Evolutionary conservation across 495 filamentous ascomycete species (phyloP).

Genomic region (Lepidopterella palustris): DNA sequence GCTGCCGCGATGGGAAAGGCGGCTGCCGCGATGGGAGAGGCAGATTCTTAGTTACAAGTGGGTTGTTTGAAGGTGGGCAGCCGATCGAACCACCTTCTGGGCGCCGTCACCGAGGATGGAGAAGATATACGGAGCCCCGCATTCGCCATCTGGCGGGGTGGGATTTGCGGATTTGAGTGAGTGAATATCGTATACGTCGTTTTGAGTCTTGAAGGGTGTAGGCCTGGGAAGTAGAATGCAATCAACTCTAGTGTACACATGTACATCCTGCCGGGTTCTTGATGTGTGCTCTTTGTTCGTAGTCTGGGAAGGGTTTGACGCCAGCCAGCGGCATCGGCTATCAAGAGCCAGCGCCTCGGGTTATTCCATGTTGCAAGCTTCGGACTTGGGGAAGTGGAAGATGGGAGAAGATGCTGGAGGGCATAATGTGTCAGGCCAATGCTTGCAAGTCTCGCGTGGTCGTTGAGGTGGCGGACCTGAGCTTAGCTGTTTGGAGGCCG

Average conservation of each 20-base stretch:
- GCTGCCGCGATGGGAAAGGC: not conserved
- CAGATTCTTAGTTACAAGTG: no score
- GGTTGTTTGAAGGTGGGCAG: no score
- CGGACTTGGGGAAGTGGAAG: not conserved
- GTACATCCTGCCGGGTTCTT: not conserved
- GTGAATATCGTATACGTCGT: not conserved
- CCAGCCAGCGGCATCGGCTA: constrained; percentile 1
- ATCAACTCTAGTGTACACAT: not conserved
- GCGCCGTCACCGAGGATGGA: not conserved
- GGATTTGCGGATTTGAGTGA: not conserved
- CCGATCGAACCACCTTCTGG: not conserved
- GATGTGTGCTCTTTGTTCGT: not conserved
- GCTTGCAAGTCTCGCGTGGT: constrained; percentile 23
- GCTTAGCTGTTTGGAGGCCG: not conserved
- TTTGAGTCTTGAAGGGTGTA: not conserved
- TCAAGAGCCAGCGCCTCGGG: constrained; percentile 21
- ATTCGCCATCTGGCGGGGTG: not conserved
- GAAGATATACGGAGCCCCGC: not conserved
- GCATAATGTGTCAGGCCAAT: constrained; percentile 10
- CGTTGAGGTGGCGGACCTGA: not conserved
- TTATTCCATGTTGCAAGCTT: not conserved
- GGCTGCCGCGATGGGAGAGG: not conserved
- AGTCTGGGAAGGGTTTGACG: not conserved
- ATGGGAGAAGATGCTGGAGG: not conserved
- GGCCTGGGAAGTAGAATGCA: not conserved